phyloP scores from a whole-genome alignment of 345 rosid species.

The Linum trigynum region DNA sequence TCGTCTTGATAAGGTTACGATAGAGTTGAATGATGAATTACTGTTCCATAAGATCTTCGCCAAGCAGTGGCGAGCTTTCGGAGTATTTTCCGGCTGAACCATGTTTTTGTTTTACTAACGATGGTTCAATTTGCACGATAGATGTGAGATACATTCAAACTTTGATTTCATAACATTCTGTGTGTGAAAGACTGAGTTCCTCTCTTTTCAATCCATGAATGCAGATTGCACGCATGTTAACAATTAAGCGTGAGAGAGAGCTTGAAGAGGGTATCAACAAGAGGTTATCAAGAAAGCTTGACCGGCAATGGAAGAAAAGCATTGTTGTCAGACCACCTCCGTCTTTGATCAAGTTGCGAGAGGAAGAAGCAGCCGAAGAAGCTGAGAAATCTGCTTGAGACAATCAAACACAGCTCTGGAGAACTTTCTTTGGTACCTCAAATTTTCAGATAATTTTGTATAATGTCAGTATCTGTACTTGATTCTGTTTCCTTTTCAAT shows the following conservation, averaged over 20 bases:
- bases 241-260: slow-evolving; percentile 86
- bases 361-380: slow-evolving; percentile 79
- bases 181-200: not conserved
- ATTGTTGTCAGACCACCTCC: slow-evolving; percentile 82
- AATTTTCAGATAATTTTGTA: not conserved
- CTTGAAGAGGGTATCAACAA: slow-evolving; percentile 75
- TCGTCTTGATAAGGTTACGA: not conserved
- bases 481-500: not conserved
- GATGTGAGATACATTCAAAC: too few relatives aligned
- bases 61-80: not conserved
- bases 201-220: slow-evolving; percentile 1
- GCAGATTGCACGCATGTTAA: slow-evolving; percentile 72
- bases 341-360: slow-evolving; percentile 56
- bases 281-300: slow-evolving; percentile 86
- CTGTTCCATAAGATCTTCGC: not conserved
- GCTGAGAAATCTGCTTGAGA: slow-evolving; percentile 58
- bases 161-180: not conserved
- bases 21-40: not conserved
- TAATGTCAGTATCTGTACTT: not conserved
- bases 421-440: not conserved
- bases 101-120: too few relatives aligned
- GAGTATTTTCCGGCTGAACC: not conserved
- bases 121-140: too few relatives aligned
- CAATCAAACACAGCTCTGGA: not conserved
- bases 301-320: slow-evolving; percentile 81